These are phyloP conservation scores for Exsudoporus floridanus DNA, from an alignment of 1,284 basidiomycete species.

Conservation along the genomic window DNA sequence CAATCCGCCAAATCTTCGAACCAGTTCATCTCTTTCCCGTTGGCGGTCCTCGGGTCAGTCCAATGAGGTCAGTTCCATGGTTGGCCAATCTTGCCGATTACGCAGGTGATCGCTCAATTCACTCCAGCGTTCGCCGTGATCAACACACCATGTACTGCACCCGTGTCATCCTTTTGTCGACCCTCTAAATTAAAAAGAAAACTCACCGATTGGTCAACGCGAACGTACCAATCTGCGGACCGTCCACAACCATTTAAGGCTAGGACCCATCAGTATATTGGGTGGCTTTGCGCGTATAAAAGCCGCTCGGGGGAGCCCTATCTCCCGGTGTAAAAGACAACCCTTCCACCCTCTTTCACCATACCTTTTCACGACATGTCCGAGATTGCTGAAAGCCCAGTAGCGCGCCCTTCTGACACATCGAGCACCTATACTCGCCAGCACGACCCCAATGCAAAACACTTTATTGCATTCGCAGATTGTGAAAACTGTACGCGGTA, in stretches of 20 bases:
- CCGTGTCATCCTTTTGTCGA: background rate
- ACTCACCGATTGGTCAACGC: slow-evolving; percentile 3
- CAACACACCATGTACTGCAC: background rate
- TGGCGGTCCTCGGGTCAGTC: background rate
- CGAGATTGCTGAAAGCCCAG: slow-evolving; percentile 19
- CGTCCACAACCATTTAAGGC: background rate
- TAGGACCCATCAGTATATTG: background rate
- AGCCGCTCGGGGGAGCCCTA: background rate
- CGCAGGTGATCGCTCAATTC: slow-evolving; percentile 9
- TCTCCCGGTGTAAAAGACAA: background rate
- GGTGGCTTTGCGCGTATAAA: slow-evolving; percentile 26
- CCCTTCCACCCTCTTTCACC: slow-evolving; percentile 3
- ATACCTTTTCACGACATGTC: slow-evolving; percentile 20
- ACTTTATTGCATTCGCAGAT: slow-evolving; percentile 25
- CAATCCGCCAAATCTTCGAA: background rate
- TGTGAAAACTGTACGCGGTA: slow-evolving; percentile 32
- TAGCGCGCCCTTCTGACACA: slow-evolving; percentile 22
- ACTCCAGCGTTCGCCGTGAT: background rate
- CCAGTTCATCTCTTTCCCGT: slow-evolving; percentile 7
- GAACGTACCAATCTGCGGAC: background rate
- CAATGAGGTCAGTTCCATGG: slow-evolving; percentile 5
- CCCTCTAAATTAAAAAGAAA: slow-evolving; percentile 10
- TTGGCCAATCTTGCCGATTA: slow-evolving; percentile 13
- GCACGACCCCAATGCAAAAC: slow-evolving; percentile 1
- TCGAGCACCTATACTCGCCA: slow-evolving; percentile 13